These are phyloP conservation scores for Heritiera fomes DNA, from an alignment of 345 rosid species.

Conservation along the genomic window DNA sequence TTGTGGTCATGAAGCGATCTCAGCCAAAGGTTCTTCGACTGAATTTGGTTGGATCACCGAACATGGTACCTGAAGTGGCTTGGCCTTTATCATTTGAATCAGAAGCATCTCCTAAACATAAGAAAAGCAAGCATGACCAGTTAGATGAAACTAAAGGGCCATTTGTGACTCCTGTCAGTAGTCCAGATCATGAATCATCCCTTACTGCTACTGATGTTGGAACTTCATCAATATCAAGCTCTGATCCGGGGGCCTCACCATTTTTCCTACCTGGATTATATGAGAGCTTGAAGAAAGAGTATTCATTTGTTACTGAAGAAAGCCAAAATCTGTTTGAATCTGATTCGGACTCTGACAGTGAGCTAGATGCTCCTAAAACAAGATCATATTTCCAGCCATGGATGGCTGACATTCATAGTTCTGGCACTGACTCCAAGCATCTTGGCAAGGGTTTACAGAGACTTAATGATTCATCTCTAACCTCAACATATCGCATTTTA, in stretches of 20 bases:
- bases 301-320: constrained; percentile 44
- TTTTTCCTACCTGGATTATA: constrained; percentile 49
- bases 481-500: constrained; percentile 42
- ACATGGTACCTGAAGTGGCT: constrained; percentile 45
- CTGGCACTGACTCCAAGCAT: constrained; percentile 46
- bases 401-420: constrained; percentile 50
- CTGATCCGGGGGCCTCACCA: constrained; percentile 88
- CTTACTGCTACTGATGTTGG: constrained; percentile 67
- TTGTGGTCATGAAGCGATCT: constrained; percentile 85
- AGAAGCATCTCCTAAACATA: constrained; percentile 37
- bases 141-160: constrained; percentile 57
- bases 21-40: constrained; percentile 88
- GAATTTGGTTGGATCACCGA: constrained; percentile 72
- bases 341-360: constrained; percentile 69
- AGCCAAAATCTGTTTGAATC: constrained; percentile 50
- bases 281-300: constrained; percentile 57
- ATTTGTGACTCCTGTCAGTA: constrained; percentile 86
- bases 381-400: constrained; percentile 49
- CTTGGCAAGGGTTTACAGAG: constrained; percentile 42
- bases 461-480: constrained; percentile 41
- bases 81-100: constrained; percentile 37
- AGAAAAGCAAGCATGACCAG: constrained; percentile 37
- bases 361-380: constrained; percentile 50
- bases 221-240: constrained; percentile 87
- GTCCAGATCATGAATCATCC: constrained; percentile 86